A percentile compares a stretch with the other conserved stretches of the same genome.
Evolutionary conservation across 495 filamentous ascomycete genomes (phyloP).

Genomic region (Glutinoglossum americanum): DNA sequence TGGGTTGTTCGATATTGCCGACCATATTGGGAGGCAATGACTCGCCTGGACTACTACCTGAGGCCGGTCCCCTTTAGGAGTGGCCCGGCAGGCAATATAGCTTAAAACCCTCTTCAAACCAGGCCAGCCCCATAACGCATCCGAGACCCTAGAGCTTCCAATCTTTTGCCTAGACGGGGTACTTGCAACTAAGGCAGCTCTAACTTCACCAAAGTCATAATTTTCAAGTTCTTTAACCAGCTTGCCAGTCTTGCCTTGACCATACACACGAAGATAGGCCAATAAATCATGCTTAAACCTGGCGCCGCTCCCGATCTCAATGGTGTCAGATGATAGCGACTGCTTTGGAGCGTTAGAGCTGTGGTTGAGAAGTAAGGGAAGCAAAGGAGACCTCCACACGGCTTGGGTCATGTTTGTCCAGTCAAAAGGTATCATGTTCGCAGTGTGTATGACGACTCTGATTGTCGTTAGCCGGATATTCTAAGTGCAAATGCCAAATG

Average conservation of each 20-base stretch:
- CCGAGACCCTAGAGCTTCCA: slow-evolving; percentile 14
- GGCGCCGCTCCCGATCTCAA: slow-evolving; percentile 31
- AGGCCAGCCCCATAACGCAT: slow-evolving; percentile 54
- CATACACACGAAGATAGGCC: slow-evolving; percentile 50
- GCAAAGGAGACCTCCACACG: slow-evolving; percentile 56
- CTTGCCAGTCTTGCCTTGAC: slow-evolving; percentile 25
- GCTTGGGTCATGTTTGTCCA: slow-evolving; percentile 81
- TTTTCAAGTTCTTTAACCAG: slow-evolving; percentile 32
- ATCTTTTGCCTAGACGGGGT: slow-evolving; percentile 44
- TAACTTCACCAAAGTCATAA: slow-evolving; percentile 50
- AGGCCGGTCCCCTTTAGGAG: slow-evolving; percentile 12
- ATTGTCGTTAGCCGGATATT: background rate
- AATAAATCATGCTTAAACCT: slow-evolving; percentile 61
- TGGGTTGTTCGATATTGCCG: background rate
- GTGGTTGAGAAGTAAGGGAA: slow-evolving; percentile 25
- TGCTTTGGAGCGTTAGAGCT: slow-evolving; percentile 7
- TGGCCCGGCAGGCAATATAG: slow-evolving; percentile 22
- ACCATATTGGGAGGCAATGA: slow-evolving; percentile 25
- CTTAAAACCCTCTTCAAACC: slow-evolving; percentile 39
- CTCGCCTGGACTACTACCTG: slow-evolving; percentile 45
- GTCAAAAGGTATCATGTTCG: slow-evolving; percentile 70
- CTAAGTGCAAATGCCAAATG: background rate
- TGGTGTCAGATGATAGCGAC: background rate
- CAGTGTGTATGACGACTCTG: slow-evolving; percentile 63
- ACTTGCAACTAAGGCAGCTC: slow-evolving; percentile 56